Percentiles rank a stretch among this genome's conserved stretches.
phyloP scores from a whole-genome alignment of 2,329 filamentous ascomycete species.

The Sarocladiaceae sp. region DNA sequence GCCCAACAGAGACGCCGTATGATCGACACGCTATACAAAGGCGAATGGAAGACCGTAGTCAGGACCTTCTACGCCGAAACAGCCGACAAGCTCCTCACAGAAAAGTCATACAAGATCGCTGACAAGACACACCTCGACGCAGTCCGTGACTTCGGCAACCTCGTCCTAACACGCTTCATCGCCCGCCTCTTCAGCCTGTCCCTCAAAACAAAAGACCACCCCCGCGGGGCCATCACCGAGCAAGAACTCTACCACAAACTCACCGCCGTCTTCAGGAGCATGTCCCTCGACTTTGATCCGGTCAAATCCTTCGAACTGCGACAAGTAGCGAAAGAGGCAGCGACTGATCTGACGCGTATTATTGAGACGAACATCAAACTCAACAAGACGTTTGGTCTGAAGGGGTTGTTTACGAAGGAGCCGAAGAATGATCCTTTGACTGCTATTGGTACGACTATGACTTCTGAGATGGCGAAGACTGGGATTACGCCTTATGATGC shows the following conservation, averaged over 20 bases:
- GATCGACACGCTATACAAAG: constrained; percentile 52
- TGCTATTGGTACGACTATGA: constrained; percentile 60
- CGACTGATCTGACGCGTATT: constrained; percentile 54
- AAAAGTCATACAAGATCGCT: constrained; percentile 60
- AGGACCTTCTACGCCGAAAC: constrained; percentile 64
- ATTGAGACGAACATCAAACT: constrained; percentile 64
- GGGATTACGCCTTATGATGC: constrained; percentile 63
- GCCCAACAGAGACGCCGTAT: constrained; percentile 48
- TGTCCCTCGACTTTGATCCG: constrained; percentile 64
- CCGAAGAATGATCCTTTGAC: constrained; percentile 47
- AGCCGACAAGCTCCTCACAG: constrained; percentile 55
- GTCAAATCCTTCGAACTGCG: constrained; percentile 62
- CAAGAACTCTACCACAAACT: constrained; percentile 59
- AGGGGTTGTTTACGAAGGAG: constrained; percentile 47
- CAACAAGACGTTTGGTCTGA: constrained; percentile 32
- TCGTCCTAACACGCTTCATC: constrained; percentile 61
- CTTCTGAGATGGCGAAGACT: constrained; percentile 60
- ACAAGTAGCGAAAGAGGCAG: constrained; percentile 52
- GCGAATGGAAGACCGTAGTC: constrained; percentile 56
- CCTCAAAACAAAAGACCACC: constrained; percentile 57
- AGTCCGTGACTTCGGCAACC: constrained; percentile 64
- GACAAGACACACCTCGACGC: constrained; percentile 62
- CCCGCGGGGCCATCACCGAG: constrained; percentile 53
- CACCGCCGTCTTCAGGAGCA: constrained; percentile 58
- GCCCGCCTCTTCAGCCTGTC: constrained; percentile 61